Base-by-base conservation (phyloP, 495 filamentous ascomycete genomes). In the Annulohypoxylon moriforme region DNA sequence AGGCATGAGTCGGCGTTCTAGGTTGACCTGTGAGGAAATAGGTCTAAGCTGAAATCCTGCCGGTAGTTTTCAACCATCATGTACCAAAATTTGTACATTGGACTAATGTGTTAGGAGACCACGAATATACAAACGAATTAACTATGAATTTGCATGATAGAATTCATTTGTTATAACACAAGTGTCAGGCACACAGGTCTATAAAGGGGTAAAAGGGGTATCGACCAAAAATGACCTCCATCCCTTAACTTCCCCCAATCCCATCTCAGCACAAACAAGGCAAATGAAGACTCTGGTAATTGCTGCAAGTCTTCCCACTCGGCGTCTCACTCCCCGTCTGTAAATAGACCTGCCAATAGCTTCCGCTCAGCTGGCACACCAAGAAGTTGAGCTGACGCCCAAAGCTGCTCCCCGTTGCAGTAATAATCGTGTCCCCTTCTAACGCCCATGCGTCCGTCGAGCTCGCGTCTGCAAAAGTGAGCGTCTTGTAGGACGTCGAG, bases 331-430 rank as follows among this genome's bases (percentile, higher is more conserved):
- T 81, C 4, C 85, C 83, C 11, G 81, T 86, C 74, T 86, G 84
- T 46, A 86, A 73, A 64, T 82, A 87, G 0, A 85, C 57, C 74
- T 83, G 82, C 75, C 83, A 87, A 56, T 82, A 81, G n/a, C 75
- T 76, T 29, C 67, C 72, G 27, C 73, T 75, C 8, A 81, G 69
- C 68, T 78, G 71, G 75, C 85, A 87, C 6, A 79, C 84, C 7
- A 87, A 69, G 63, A 85, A 85, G 63, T 86, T 86, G 52, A 87
- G 75, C 72, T 86, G 81, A 66, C 85, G 77, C 40, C 84, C 84
- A 72, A 74, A 86, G 50, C 53, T 74, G 68, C 82, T 85, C 22
- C 74, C 79, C 38, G 72, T 76, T 4, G 69, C 72, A 7, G 84
- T 86, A 67, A 86, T 86, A 58, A 86, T 83, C 11, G 85, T 87